Conservation (phyloP, 345 rosid species). For the Chamaenerion angustifolium region DNA sequence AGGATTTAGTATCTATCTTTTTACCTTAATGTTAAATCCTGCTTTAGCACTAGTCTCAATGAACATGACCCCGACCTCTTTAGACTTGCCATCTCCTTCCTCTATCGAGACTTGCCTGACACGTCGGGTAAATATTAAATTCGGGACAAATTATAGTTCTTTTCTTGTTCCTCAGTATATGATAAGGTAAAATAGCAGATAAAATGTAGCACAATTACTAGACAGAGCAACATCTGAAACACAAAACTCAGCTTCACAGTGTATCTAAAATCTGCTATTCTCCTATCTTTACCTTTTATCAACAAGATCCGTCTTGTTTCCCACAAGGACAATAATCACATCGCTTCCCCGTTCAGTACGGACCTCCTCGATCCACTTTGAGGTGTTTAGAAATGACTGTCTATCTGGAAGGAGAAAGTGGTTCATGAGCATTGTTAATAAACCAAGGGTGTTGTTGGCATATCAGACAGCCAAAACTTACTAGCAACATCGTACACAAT, state of each 20-base stretch:
- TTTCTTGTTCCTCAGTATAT: no score
- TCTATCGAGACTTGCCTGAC: slow-evolving; percentile 87
- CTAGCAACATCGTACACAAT: slow-evolving; percentile 91
- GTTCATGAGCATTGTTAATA: no score
- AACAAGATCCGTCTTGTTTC: slow-evolving; percentile 86
- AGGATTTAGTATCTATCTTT: neutral
- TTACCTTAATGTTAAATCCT: slow-evolving; percentile 85
- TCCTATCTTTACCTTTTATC: slow-evolving; percentile 42
- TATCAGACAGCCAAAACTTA: slow-evolving; percentile 17
- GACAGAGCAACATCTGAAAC: neutral
- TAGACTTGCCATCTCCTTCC: slow-evolving; percentile 83
- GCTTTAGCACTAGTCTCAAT: slow-evolving; percentile 94
- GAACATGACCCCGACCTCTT: slow-evolving; percentile 76
- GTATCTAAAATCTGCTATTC: no score
- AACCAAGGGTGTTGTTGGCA: no score
- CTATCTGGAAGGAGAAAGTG: slow-evolving; percentile 33
- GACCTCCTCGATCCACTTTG: slow-evolving; percentile 93
- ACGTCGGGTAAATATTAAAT: neutral
- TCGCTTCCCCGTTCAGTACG: slow-evolving; percentile 78
- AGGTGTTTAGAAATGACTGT: slow-evolving; percentile 76
- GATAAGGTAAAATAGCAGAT: no score
- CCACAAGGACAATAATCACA: slow-evolving; percentile 80
- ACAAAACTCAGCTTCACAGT: neutral
- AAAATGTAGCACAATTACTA: no score
- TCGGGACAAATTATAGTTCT: no score